Evolutionary conservation across 73 alveolate genomes (phyloP).

Genomic region (Tetrahymena borealis): DNA sequence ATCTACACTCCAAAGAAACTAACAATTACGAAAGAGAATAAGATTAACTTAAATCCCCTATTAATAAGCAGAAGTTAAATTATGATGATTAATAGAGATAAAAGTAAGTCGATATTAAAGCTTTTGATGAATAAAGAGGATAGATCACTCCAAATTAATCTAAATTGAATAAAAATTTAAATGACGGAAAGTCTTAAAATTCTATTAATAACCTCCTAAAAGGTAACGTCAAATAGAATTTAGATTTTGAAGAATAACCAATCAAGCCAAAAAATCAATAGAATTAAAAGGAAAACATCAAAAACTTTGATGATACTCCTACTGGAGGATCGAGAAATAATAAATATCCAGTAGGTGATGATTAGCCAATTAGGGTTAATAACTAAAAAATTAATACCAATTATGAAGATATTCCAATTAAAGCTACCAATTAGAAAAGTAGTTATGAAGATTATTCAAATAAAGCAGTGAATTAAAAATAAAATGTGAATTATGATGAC

Average conservation of each 20-base stretch:
- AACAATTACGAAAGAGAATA: no score
- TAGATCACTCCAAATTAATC: background rate
- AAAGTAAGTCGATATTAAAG: background rate
- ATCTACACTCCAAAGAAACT: no score
- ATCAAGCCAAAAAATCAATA: background rate
- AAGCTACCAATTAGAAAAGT: background rate
- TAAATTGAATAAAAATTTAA: background rate
- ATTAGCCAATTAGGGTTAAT: no score
- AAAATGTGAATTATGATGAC: background rate
- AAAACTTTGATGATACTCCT: background rate
- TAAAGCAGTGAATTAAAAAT: background rate
- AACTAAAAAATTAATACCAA: no score
- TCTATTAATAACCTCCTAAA: no score
- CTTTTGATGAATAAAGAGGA: background rate
- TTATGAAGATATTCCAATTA: background rate
- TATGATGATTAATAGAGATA: background rate
- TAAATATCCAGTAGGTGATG: background rate
- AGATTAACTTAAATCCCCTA: background rate
- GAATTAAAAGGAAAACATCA: background rate
- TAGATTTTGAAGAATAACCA: background rate
- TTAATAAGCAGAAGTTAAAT: background rate
- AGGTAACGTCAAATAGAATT: background rate
- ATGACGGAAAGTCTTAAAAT: no score
- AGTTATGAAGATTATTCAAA: background rate
- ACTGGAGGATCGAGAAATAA: background rate